Evolutionary conservation across 208 protist species (phyloP).

Genomic region (Kentomonas sorsogonicus): DNA sequence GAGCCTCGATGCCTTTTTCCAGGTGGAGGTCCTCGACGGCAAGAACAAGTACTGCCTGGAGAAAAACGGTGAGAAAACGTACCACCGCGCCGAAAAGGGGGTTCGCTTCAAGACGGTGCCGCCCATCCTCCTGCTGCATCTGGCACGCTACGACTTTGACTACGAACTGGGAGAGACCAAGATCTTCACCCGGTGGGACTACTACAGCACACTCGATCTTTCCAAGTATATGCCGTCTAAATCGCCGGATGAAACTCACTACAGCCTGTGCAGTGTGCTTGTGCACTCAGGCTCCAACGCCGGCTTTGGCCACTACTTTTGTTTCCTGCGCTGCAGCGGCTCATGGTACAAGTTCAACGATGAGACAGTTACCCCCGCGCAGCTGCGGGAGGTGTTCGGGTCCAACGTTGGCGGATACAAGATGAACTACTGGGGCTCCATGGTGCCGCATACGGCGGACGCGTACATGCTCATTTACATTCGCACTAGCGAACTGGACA

Average conservation of each 20-base stretch:
- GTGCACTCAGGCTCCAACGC: slow-evolving; percentile 87
- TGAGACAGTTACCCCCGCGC: slow-evolving; percentile 69
- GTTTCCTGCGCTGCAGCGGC: slow-evolving; percentile 62
- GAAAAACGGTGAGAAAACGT: slow-evolving; percentile 62
- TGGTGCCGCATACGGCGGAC: slow-evolving; percentile 70
- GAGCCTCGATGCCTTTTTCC: slow-evolving; percentile 83
- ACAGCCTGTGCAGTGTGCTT: slow-evolving; percentile 84
- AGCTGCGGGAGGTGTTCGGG: slow-evolving; percentile 79
- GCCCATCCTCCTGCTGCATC: slow-evolving; percentile 84
- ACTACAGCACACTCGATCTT: slow-evolving; percentile 78
- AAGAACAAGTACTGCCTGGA: slow-evolving; percentile 92
- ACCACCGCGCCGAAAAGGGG: slow-evolving; percentile 85
- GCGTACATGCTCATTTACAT: slow-evolving; percentile 92
- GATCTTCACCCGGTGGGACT: slow-evolving; percentile 82
- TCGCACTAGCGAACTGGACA: slow-evolving; percentile 55
- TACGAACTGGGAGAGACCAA: slow-evolving; percentile 77
- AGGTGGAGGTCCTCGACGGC: slow-evolving; percentile 88
- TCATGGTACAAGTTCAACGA: slow-evolving; percentile 92
- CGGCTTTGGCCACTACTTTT: slow-evolving; percentile 88
- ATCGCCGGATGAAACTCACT: slow-evolving; percentile 55
- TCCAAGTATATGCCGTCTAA: slow-evolving; percentile 78
- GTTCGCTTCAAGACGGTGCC: slow-evolving; percentile 74
- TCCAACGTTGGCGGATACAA: slow-evolving; percentile 81
- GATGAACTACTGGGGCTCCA: slow-evolving; percentile 83
- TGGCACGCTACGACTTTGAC: slow-evolving; percentile 91